These are phyloP conservation scores for Phytophthora aleatoria DNA, from an alignment of 352 stramenopile species.

Conservation along the genomic window DNA sequence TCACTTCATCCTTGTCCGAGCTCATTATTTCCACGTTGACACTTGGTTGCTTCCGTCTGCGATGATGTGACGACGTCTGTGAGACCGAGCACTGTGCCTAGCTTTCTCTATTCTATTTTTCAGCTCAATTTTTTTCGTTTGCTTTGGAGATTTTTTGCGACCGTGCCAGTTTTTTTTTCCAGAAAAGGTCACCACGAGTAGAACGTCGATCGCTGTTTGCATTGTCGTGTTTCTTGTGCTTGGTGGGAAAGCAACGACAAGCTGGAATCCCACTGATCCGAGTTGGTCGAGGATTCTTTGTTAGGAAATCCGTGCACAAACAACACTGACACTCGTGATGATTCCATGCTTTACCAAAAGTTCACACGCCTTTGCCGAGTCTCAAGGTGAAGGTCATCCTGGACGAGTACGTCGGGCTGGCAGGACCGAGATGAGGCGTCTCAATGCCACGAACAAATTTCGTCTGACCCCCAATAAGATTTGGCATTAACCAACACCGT, in stretches of 20 bases:
- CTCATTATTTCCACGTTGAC: neutral
- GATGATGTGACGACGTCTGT: neutral
- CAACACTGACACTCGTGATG: constrained; percentile 22
- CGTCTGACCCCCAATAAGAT: too few relatives aligned
- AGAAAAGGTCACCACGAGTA: constrained; percentile 27
- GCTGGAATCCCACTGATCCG: constrained; percentile 21
- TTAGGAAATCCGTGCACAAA: constrained; percentile 35
- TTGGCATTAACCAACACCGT: too few relatives aligned
- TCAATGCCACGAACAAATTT: too few relatives aligned
- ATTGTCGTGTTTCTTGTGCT: neutral
- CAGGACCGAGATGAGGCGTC: too few relatives aligned
- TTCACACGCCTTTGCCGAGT: too few relatives aligned
- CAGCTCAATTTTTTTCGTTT: neutral
- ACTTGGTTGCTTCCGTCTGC: neutral
- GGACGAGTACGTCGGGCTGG: too few relatives aligned
- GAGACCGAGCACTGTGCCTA: neutral
- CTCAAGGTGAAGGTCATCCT: too few relatives aligned
- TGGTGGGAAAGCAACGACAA: constrained; percentile 37
- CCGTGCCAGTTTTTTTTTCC: constrained; percentile 36
- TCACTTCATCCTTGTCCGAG: constrained; percentile 1
- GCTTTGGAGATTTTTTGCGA: too few relatives aligned
- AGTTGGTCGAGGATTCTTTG: constrained; percentile 27
- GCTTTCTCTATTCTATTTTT: constrained; percentile 9
- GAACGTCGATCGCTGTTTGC: too few relatives aligned
- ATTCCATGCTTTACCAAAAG: too few relatives aligned